These are phyloP conservation scores for Globisporangium okanoganense DNA, from an alignment of 352 stramenopile species.

Conservation along the genomic window DNA sequence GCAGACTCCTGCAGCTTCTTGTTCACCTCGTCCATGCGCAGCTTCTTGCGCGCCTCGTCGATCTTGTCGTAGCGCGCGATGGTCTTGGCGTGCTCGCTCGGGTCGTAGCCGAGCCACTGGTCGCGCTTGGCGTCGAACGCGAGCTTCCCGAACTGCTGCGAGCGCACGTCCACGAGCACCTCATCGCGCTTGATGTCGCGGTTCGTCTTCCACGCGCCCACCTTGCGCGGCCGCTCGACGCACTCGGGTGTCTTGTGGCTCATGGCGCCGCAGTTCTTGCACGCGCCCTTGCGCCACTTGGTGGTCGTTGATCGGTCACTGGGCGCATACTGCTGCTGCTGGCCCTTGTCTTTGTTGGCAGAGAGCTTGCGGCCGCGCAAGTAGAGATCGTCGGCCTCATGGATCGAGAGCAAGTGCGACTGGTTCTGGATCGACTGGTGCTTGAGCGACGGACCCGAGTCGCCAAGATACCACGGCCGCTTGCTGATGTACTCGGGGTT, in stretches of 20 bases:
- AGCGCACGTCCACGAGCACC: constrained; percentile 80
- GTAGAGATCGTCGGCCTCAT: constrained; percentile 87
- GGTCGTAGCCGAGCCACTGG: constrained; percentile 94
- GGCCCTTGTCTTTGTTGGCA: not conserved
- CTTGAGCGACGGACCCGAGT: constrained; percentile 92
- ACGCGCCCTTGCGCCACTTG: constrained; percentile 89
- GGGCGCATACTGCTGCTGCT: not conserved
- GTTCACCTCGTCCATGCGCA: constrained; percentile 76
- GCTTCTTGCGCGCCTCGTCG: constrained; percentile 71
- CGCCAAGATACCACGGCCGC: constrained; percentile 97
- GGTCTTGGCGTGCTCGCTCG: constrained; percentile 74
- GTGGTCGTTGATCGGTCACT: constrained; percentile 17
- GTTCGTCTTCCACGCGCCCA: constrained; percentile 92
- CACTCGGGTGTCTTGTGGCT: constrained; percentile 92
- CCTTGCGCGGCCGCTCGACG: constrained; percentile 90
- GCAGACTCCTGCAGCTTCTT: constrained; percentile 52
- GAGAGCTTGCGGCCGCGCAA: constrained; percentile 31
- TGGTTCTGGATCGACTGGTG: constrained; percentile 93
- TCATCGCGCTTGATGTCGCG: constrained; percentile 87
- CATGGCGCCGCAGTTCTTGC: constrained; percentile 94
- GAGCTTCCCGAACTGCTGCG: constrained; percentile 90
- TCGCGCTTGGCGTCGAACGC: constrained; percentile 98
- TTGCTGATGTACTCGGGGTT: constrained; percentile 99
- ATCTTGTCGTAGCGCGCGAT: constrained; percentile 83
- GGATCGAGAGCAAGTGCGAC: constrained; percentile 86